Percentiles rank a stretch among this genome's conserved stretches.
Conservation (phyloP, 2,329 filamentous ascomycete species). For the Neospermospora avenae region DNA sequence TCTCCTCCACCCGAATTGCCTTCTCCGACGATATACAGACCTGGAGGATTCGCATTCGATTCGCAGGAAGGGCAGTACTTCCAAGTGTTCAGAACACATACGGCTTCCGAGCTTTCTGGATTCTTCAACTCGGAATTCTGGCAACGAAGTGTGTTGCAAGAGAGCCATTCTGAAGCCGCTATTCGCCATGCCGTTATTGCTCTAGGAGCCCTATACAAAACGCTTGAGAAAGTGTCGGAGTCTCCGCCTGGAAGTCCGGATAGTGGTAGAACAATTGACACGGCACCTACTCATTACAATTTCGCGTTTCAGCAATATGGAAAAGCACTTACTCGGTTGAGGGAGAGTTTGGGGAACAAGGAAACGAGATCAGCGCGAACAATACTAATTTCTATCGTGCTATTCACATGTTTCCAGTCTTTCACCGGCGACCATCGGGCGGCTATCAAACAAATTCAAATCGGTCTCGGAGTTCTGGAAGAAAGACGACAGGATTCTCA, state of each 20-base stretch:
- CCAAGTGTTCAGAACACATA: slow-evolving; percentile 58
- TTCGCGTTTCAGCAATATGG: slow-evolving; percentile 59
- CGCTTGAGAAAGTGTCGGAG: slow-evolving; percentile 54
- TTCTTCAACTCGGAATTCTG: slow-evolving; percentile 67
- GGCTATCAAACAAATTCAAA: slow-evolving; percentile 60
- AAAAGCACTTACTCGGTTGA: slow-evolving; percentile 50
- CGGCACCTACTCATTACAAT: slow-evolving; percentile 52
- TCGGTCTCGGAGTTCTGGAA: slow-evolving; percentile 53
- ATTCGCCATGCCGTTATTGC: slow-evolving; percentile 65
- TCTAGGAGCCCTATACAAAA: slow-evolving; percentile 64
- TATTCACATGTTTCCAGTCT: slow-evolving; percentile 66
- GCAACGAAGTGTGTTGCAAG: slow-evolving; percentile 59
- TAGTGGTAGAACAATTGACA: slow-evolving; percentile 34
- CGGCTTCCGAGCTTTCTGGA: slow-evolving; percentile 60
- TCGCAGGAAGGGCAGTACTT: slow-evolving; percentile 57
- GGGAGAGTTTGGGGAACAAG: slow-evolving; percentile 43
- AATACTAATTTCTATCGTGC: slow-evolving; percentile 60
- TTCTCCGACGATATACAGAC: slow-evolving; percentile 17
- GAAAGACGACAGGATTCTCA: slow-evolving; percentile 47
- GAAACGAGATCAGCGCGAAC: slow-evolving; percentile 46
- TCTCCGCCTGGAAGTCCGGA: slow-evolving; percentile 41
- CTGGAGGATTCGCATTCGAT: slow-evolving; percentile 43
- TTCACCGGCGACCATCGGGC: slow-evolving; percentile 62
- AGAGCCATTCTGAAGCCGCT: slow-evolving; percentile 58
- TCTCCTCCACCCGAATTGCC: slow-evolving; percentile 7